Base-by-base conservation (phyloP, 352 stramenopile genomes). In the Plasmopara muralis region DNA sequence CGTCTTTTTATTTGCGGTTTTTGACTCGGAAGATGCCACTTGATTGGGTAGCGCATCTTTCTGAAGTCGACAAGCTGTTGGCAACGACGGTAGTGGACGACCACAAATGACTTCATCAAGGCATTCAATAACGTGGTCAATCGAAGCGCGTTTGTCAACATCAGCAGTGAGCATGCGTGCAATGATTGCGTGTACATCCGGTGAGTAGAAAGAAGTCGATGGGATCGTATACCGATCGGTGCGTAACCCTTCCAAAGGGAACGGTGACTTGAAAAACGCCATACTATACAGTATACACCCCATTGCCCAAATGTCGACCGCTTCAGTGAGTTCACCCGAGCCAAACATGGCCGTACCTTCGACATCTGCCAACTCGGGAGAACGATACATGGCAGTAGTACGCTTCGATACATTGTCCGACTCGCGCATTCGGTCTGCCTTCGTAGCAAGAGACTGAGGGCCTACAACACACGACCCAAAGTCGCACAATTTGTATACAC, bases 381-480 rank as follows among this genome's bases (percentile, higher is more conserved):
- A 95, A 9, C 96, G 87, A 60, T 98, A 99, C 91, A 98, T 98
- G 51, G 96, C 95, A 0, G 95, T 99, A 6, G 95, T 99, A 42
- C 91, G 96, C 65, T 97, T 98, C 62, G 93, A 73, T 46, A 99
- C 94, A 25, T 96, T 74, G 54, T 98, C 96, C 51, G 96, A 85
- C 53, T 96, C 87, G n/a, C 82, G 70, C 4, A 70, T 61, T 20
- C 91, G 72, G 33, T 96, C 88, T 45, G 87, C 70, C 37, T 93
- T 91, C 43, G 83, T 97, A 55, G 72, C 67, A 25, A 95, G 75
- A 10, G 67, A 77, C 50, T 89, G 74, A 1, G 78, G 61, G 13
- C 82, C 76, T 47, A 95, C 80, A 20, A 94, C 83, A 57, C 81
- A 93, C 49, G 81, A 98, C 43, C 92, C 95, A 73, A 98, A 98